A percentile compares a stretch with the other conserved stretches of the same genome.
Evolutionary conservation across 164 flowering plant genomes (phyloP).

Genomic region (Vitis rotundifolia): DNA sequence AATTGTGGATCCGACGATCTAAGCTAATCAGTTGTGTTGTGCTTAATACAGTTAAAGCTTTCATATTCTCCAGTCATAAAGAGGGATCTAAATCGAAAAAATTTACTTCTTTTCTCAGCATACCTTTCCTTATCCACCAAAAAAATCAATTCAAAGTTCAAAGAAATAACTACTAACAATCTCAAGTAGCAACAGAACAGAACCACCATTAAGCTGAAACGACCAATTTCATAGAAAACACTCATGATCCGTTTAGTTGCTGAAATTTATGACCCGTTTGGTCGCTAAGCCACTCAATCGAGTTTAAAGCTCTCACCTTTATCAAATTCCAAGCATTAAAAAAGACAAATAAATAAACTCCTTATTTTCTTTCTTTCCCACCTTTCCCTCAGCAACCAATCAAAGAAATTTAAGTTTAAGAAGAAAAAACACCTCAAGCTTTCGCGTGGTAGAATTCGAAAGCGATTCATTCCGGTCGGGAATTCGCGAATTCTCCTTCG

Average conservation of each 20-base stretch:
- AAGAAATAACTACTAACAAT: too few relatives aligned
- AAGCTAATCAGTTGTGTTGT: neutral
- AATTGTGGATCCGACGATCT: neutral
- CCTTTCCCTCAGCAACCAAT: neutral
- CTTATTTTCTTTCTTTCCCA: neutral
- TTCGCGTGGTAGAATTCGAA: conserved; percentile 6
- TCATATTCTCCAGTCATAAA: neutral
- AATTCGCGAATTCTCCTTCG: conserved; percentile 22
- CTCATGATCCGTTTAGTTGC: too few relatives aligned
- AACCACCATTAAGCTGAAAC: neutral
- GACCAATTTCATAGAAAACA: too few relatives aligned
- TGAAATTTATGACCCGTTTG: too few relatives aligned
- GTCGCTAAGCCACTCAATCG: too few relatives aligned
- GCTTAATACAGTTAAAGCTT: neutral
- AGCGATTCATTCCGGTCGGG: conserved; percentile 11
- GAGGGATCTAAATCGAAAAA: neutral
- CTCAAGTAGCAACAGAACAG: neutral
- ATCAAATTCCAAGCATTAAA: too few relatives aligned
- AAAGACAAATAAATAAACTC: too few relatives aligned
- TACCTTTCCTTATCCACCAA: neutral
- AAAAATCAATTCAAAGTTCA: neutral
- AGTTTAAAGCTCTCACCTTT: too few relatives aligned
- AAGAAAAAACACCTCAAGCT: conserved; percentile 29
- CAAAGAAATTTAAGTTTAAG: neutral
- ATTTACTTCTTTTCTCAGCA: neutral